phyloP scores from a whole-genome alignment of 2,329 filamentous ascomycete species.

The Didymella glomerata region DNA sequence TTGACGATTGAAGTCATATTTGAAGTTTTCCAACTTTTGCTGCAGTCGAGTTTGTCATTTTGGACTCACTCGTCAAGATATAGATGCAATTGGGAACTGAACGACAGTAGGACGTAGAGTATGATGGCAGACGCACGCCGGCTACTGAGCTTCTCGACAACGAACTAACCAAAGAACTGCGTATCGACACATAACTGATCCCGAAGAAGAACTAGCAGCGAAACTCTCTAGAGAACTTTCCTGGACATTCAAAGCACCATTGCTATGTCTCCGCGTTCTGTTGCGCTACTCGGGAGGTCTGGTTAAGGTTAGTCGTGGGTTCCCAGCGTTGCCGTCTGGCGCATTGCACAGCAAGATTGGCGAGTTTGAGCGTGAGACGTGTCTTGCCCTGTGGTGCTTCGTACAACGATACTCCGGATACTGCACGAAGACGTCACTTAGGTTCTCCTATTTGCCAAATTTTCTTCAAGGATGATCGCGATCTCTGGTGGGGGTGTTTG shows the following conservation, averaged over 20 bases:
- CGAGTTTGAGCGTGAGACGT: slow-evolving; percentile 15
- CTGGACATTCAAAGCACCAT: neutral
- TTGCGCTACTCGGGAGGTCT: slow-evolving; percentile 10
- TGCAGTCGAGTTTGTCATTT: too few relatives aligned
- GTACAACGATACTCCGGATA: neutral
- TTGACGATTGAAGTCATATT: too few relatives aligned
- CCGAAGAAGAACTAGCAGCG: neutral
- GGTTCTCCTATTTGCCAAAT: neutral
- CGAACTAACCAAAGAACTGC: too few relatives aligned
- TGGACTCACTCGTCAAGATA: too few relatives aligned
- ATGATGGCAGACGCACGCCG: neutral
- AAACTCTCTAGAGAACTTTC: too few relatives aligned
- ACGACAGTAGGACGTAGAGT: neutral
- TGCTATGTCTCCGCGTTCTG: neutral
- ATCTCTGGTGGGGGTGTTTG: neutral
- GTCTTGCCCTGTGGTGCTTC: neutral
- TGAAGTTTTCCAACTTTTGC: too few relatives aligned
- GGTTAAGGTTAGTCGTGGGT: slow-evolving; percentile 33
- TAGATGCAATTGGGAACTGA: neutral
- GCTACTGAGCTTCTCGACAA: neutral
- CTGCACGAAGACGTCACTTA: neutral
- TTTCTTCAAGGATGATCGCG: neutral
- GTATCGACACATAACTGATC: neutral
- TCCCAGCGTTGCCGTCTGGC: slow-evolving; percentile 17
- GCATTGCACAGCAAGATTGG: slow-evolving; percentile 7